Percentiles rank a stretch among this genome's conserved stretches.
Conservation (phyloP, 495 filamentous ascomycete species). For the Podospora conica region DNA sequence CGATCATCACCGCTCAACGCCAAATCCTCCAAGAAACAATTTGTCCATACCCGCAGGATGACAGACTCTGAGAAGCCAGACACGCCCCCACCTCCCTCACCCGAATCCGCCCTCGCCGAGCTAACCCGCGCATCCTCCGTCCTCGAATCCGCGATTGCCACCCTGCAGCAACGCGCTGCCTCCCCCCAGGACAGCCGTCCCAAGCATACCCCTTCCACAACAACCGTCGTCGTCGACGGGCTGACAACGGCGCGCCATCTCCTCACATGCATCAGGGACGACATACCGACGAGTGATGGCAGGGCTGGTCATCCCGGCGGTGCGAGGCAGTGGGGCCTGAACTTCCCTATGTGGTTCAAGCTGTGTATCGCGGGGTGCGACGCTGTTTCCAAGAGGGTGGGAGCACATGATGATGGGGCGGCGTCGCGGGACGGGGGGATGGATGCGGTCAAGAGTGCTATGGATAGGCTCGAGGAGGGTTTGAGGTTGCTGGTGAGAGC, state of each 20-base stretch:
- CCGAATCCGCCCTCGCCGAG: background rate
- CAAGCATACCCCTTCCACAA: background rate
- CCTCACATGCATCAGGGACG: background rate
- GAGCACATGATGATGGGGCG: no score
- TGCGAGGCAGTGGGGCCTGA: background rate
- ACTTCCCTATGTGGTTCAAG: background rate
- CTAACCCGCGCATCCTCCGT: background rate
- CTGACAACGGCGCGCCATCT: background rate
- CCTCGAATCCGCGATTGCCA: background rate
- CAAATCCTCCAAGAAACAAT: background rate
- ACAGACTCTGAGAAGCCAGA: background rate
- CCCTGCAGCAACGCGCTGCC: background rate
- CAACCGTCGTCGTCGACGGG: background rate
- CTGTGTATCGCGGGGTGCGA: background rate
- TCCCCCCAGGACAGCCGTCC: background rate
- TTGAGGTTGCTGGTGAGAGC: conserved; percentile 2
- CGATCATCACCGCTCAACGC: background rate
- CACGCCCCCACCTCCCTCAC: background rate
- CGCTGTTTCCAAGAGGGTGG: background rate
- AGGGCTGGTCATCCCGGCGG: background rate
- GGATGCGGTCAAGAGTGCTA: background rate
- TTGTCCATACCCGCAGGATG: background rate
- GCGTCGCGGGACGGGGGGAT: background rate
- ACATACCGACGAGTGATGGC: background rate
- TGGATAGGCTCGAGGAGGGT: background rate